Percentiles rank a stretch among this genome's conserved stretches.
phyloP scores from a whole-genome alignment of 768 basidiomycete genomes.

The Phylloporus arenicola region DNA sequence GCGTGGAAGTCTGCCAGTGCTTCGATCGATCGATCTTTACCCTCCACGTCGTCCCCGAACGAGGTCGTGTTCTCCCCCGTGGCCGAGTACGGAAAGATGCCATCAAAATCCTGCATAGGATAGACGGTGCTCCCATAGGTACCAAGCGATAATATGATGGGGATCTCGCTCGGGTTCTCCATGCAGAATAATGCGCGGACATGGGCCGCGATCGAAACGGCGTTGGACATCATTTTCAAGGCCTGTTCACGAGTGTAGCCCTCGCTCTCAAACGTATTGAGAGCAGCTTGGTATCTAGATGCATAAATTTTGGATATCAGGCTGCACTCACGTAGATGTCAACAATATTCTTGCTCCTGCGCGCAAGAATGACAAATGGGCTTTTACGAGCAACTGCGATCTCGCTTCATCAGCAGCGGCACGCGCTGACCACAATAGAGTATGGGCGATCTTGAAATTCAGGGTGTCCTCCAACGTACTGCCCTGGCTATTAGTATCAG shows the following conservation, averaged over 20 bases:
- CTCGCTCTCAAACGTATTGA: conserved; percentile 46
- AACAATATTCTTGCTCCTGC: conserved; percentile 64
- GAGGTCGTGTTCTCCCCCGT: conserved; percentile 37
- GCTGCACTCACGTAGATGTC: conserved; percentile 54
- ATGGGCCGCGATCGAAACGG: conserved; percentile 46
- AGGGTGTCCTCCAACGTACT: conserved; percentile 53
- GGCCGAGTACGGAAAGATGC: conserved; percentile 54
- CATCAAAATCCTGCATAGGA: conserved; percentile 69
- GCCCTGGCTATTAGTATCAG: conserved; percentile 39
- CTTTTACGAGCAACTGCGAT: conserved; percentile 39
- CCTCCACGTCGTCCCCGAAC: conserved; percentile 34
- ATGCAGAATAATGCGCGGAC: conserved; percentile 37
- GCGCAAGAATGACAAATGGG: conserved; percentile 57
- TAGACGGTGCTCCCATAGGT: conserved; percentile 65
- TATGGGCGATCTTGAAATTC: conserved; percentile 42
- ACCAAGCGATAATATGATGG: conserved; percentile 66
- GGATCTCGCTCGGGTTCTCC: conserved; percentile 28
- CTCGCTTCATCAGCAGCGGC: conserved; percentile 50
- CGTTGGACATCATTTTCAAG: conserved; percentile 43
- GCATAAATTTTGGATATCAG: neutral
- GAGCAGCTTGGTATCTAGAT: conserved; percentile 62
- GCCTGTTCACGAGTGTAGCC: conserved; percentile 45
- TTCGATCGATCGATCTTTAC: conserved; percentile 37
- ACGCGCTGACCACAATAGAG: conserved; percentile 69
- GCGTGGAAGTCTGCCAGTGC: conserved; percentile 61